Evolutionary conservation across 78 protist species (phyloP), one percentile per base, ranked within the genome.

Genomic region (Capsaspora owczarzaki): DNA sequence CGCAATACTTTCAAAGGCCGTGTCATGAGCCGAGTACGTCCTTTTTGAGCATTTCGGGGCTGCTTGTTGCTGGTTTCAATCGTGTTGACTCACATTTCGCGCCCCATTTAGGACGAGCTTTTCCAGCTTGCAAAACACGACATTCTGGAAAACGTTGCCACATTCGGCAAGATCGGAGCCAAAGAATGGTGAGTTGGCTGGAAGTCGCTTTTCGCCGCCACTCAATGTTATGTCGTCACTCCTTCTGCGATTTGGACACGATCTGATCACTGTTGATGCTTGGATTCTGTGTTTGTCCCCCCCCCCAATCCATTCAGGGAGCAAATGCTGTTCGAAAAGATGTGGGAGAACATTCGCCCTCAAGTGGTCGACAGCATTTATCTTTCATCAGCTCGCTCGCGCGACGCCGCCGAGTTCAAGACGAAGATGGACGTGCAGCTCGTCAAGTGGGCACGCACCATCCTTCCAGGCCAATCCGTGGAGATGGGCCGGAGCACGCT

Each of bases 111-210:
- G 76, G 82, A 79, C 66, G 82, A 79, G 53, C 74, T 79, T 0
- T 79, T 79, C 63, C 68, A 40, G 33, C 33, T 79, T 19, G 82
- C 74, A 75, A 79, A 79, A 33, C 82, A 79, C 71, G 82, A 79
- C 35, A 79, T 79, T 47, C 66, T 79, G 44, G 82, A 79, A 33
- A 79, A 47, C 31, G 63, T 79, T 20, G 82, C 76, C 40, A 27
- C n/a, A 20, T 71, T 71, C n/a, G 76, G 35, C 6, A 5, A 40
- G 41, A 71, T 71, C 76, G 20, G 35, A 4, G 56, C 82, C 74
- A 79, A 49, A 38, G 29, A 76, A 41, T 38, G 46, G 79, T 76
- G 66, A 10, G 66, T 76, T 0, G 22, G 22, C 23, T 46, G 51
- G 51, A 5, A 12, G 51, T 46, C 66, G 10, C n/a, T 60, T 60